Conservation (phyloP, 176 grass and related monocot genomes). For the Oryza brachyantha region DNA sequence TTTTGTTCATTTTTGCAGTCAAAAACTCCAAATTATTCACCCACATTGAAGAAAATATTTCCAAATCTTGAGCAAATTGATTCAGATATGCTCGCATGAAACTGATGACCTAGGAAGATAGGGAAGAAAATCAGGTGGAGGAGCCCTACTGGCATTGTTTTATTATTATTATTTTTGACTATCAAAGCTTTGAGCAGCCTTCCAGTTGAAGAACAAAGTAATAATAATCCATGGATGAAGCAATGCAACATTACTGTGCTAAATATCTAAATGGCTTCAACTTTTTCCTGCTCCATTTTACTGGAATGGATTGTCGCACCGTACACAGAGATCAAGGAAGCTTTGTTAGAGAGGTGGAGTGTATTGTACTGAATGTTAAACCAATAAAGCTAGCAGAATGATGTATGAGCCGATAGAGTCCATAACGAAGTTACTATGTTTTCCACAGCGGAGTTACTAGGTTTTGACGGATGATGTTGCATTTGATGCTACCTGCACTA, state of each 20-base stretch:
- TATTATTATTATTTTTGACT: too few species aligned
- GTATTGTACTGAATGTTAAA: background rate
- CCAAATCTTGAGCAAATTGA: constrained; percentile 91
- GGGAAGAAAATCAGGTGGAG: background rate
- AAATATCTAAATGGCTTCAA: background rate
- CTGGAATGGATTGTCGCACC: background rate
- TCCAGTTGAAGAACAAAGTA: constrained; percentile 12
- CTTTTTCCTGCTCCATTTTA: background rate
- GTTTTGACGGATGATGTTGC: too few species aligned
- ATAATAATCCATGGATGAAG: background rate
- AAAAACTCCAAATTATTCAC: constrained; percentile 50
- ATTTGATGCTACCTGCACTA: too few species aligned
- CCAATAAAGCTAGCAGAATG: background rate
- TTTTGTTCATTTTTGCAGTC: constrained; percentile 51
- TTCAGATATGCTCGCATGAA: constrained; percentile 79
- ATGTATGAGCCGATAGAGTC: background rate
- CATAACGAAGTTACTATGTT: too few species aligned
- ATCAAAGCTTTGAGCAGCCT: background rate
- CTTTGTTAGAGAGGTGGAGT: background rate
- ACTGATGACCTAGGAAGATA: background rate
- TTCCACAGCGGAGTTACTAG: too few species aligned
- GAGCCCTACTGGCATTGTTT: background rate
- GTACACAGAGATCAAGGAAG: background rate
- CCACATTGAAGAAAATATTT: constrained; percentile 64
- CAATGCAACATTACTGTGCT: background rate